Evolutionary conservation across 495 filamentous ascomycete species (phyloP), one percentile per base, ranked within the genome.

Genomic region (Podospora sp.): DNA sequence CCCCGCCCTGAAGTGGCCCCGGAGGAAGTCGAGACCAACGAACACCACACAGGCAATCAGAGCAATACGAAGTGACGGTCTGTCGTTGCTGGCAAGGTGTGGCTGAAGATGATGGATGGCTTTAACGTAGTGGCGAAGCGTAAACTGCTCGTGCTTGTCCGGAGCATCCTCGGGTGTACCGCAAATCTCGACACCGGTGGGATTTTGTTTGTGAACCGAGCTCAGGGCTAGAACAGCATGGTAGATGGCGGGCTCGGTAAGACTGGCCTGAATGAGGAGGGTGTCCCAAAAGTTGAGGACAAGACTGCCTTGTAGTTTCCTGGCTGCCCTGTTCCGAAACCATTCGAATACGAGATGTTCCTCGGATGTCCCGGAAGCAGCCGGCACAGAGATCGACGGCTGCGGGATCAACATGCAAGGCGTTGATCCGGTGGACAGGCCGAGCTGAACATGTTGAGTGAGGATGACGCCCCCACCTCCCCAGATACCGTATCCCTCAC

Each of bases 41-140:
- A 88, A 88, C 3, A 88, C 60, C 21, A 85, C 68, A 68, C 86
- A 89, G 21, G 83, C 77, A 58, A 85, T 77, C 33, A 89, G 77
- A 56, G 81, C 80, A 33, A 83, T 72, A n/a, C 74, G 75, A 26
- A 71, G 21, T 16, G 73, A 76, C 11, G 59, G 59, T 18, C 56
- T 65, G 35, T 68, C 67, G 22, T 65, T 67, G 14, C 63, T 51
- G 0, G 66, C 70, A 60, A 74, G 71, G 63, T 76, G 72, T 3
- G 72, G 69, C 20, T 73, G 70, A 25, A 84, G 78, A 63, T 72
- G 51, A 1, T 59, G 57, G 21, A 83, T 83, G 7, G 81, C 78
- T 67, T 72, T 78, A 70, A 56, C 77, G 56, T 84, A 84, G 22
- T 83, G 78, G 26, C 66, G 75, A 60, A 84, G 67, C 25, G 69